Evolutionary conservation across 2,329 filamentous ascomycete genomes (phyloP).

Genomic region (Orbilia brochopaga): DNA sequence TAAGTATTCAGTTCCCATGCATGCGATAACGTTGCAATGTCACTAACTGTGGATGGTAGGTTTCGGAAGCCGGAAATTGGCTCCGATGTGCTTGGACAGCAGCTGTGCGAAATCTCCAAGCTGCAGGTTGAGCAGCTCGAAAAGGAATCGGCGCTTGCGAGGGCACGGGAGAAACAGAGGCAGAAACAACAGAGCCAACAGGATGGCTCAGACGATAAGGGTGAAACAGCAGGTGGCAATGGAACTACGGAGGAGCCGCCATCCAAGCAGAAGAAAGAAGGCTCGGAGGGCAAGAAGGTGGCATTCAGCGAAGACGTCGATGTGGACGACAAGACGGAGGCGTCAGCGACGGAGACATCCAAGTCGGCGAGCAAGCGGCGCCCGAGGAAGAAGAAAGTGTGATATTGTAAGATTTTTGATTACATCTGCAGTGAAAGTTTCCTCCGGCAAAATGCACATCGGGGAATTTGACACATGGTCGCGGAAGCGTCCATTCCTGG

Average conservation of each 20-base stretch:
- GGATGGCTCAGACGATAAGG: constrained; percentile 54
- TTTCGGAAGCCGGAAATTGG: constrained; percentile 67
- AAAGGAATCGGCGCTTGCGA: constrained; percentile 73
- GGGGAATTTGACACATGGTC: no score
- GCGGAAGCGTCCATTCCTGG: no score
- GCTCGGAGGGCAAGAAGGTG: constrained; percentile 33
- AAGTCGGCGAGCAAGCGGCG: constrained; percentile 37
- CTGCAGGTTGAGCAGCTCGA: constrained; percentile 80
- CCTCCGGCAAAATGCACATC: no score
- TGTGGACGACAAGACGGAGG: constrained; percentile 13
- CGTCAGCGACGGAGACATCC: constrained; percentile 36
- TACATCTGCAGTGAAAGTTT: no score
- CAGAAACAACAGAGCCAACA: constrained; percentile 62
- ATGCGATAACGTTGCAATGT: constrained; percentile 62
- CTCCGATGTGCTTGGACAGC: constrained; percentile 80
- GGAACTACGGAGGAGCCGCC: background rate
- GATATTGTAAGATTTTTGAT: background rate
- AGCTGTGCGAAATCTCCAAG: constrained; percentile 88
- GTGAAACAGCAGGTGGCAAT: background rate
- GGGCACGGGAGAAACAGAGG: constrained; percentile 65
- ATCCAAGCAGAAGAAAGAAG: constrained; percentile 19
- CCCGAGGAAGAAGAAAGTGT: constrained; percentile 22
- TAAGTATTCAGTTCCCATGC: constrained; percentile 30
- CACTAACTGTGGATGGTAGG: constrained; percentile 51
- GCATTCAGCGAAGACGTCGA: constrained; percentile 30